Percentiles rank a stretch among this genome's conserved stretches.
Evolutionary conservation across 371 early-diverging fungal species (phyloP).

Genomic region (Mucor racemosus): DNA sequence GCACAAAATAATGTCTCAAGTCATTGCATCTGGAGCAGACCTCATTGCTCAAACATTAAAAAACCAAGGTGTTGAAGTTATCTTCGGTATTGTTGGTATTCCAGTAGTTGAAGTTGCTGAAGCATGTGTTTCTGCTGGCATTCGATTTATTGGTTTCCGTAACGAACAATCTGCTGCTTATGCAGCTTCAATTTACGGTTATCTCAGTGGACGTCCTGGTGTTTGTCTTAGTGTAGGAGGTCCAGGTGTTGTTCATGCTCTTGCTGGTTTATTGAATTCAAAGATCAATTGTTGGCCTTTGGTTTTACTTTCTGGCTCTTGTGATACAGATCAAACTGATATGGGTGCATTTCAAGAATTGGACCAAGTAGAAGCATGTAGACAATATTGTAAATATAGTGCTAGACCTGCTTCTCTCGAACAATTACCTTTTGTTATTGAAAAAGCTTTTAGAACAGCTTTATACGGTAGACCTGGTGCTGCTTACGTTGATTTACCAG

Average conservation of each 20-base stretch:
- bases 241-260: slow-evolving; percentile 80
- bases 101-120: slow-evolving; percentile 80
- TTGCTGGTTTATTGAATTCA: slow-evolving; percentile 77
- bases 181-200: slow-evolving; percentile 77
- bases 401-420: slow-evolving; percentile 58
- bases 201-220: slow-evolving; percentile 70
- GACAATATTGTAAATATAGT: slow-evolving; percentile 70
- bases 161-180: slow-evolving; percentile 84
- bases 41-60: slow-evolving; percentile 67
- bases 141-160: slow-evolving; percentile 76
- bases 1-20: slow-evolving; percentile 14
- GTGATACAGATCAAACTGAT: slow-evolving; percentile 60
- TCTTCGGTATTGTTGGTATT: slow-evolving; percentile 88
- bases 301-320: slow-evolving; percentile 66
- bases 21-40: slow-evolving; percentile 62
- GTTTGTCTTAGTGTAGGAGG: slow-evolving; percentile 82
- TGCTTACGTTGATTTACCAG: slow-evolving; percentile 77
- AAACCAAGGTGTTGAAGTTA: slow-evolving; percentile 65
- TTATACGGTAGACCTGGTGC: slow-evolving; percentile 76
- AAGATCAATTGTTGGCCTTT: slow-evolving; percentile 76
- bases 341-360: slow-evolving; percentile 84
- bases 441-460: slow-evolving; percentile 62
- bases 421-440: slow-evolving; percentile 61
- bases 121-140: slow-evolving; percentile 74
- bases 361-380: slow-evolving; percentile 71